Evolutionary conservation across 2,329 filamentous ascomycete species (phyloP).

Genomic region (Lachnellula hyalina): DNA sequence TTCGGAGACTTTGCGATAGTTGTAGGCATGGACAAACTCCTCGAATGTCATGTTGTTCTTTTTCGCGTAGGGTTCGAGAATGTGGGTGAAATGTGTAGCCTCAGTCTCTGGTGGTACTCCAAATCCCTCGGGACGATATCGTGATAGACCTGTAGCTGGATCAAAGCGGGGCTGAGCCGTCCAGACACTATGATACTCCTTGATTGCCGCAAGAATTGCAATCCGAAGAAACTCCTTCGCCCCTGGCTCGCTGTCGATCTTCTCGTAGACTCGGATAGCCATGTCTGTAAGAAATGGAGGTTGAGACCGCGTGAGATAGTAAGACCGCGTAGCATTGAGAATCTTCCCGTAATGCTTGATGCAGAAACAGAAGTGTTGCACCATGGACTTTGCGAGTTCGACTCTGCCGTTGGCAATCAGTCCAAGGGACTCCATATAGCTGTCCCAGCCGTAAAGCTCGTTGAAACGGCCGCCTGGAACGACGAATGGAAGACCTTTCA

Average conservation of each 20-base stretch:
- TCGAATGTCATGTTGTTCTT: slow-evolving; percentile 74
- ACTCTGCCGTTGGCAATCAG: slow-evolving; percentile 79
- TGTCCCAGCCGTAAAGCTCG: slow-evolving; percentile 98
- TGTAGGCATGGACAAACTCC: slow-evolving; percentile 86
- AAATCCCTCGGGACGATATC: slow-evolving; percentile 47
- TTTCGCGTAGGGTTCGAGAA: slow-evolving; percentile 28
- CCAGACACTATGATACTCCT: slow-evolving; percentile 47
- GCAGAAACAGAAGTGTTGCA: slow-evolving; percentile 94
- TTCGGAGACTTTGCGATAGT: slow-evolving; percentile 68
- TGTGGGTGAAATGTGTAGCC: slow-evolving; percentile 48
- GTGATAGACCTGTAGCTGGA: slow-evolving; percentile 43
- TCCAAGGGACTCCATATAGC: slow-evolving; percentile 95
- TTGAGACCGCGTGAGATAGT: slow-evolving; percentile 91
- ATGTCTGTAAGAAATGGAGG: slow-evolving; percentile 97
- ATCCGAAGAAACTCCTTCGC: slow-evolving; percentile 75
- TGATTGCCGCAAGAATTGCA: slow-evolving; percentile 86
- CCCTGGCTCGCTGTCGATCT: slow-evolving; percentile 64
- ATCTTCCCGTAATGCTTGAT: slow-evolving; percentile 99
- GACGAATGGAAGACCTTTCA: slow-evolving; percentile 86
- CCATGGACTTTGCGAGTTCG: slow-evolving; percentile 89
- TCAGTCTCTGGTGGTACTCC: slow-evolving; percentile 54
- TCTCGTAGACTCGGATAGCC: slow-evolving; percentile 88
- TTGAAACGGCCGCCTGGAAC: slow-evolving; percentile 97
- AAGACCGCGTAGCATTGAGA: slow-evolving; percentile 91
- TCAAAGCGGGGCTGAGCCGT: slow-evolving; percentile 41